A percentile compares a stretch with the other conserved stretches of the same genome.
Conservation (phyloP, 2,329 filamentous ascomycete genomes). For the Colletotrichum eremochloae region DNA sequence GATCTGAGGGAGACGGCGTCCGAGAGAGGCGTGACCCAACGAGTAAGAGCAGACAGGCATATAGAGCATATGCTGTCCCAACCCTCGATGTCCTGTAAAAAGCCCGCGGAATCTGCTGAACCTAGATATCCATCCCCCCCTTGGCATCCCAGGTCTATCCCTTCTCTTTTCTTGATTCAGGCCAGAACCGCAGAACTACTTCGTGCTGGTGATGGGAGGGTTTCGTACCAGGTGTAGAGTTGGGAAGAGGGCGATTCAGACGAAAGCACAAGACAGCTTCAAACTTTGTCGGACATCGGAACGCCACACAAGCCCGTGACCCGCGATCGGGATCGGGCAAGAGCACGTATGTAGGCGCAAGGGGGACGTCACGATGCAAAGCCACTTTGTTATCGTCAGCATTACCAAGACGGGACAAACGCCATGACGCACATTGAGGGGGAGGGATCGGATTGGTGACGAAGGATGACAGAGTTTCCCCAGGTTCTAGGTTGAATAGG, state of each 20-base stretch:
- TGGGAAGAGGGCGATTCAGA: background rate
- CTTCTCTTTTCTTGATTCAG: background rate
- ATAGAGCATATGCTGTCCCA: conserved; percentile 23
- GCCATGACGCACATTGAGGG: background rate
- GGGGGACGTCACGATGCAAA: background rate
- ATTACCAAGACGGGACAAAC: conserved; percentile 11
- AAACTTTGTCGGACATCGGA: background rate
- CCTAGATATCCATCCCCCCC: background rate
- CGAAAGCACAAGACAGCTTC: background rate
- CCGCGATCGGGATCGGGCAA: background rate
- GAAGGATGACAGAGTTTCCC: conserved; percentile 14
- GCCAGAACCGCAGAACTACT: background rate
- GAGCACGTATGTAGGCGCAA: background rate
- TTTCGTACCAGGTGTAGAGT: conserved; percentile 6
- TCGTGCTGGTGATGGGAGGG: background rate
- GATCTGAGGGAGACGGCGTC: background rate
- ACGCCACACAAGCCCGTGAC: background rate
- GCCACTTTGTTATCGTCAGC: conserved; percentile 10
- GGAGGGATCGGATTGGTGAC: background rate
- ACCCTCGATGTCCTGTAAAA: conserved; percentile 22
- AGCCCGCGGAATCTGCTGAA: background rate
- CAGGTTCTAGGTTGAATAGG: background rate
- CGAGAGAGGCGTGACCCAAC: background rate
- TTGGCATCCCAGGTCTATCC: conserved; percentile 27
- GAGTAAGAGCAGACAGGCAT: background rate